phyloP scores from a whole-genome alignment of 1,284 basidiomycete species.

The Sanghuangporus baumii region DNA sequence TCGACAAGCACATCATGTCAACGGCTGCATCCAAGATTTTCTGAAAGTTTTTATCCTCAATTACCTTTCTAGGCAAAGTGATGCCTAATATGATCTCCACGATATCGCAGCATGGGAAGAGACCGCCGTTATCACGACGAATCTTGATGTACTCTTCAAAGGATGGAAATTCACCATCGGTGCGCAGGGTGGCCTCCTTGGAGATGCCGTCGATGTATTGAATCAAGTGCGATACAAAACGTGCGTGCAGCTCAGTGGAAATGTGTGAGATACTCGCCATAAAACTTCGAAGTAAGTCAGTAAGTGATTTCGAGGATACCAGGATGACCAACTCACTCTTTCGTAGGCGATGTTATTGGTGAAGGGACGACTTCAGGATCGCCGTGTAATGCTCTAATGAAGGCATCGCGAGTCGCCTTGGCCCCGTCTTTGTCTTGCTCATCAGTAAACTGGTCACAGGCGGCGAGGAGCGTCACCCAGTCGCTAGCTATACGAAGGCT shows the following conservation, averaged over 20 bases:
- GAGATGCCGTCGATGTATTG: conserved; percentile 51
- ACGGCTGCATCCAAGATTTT: conserved; percentile 51
- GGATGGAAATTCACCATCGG: conserved; percentile 55
- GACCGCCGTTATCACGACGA: conserved; percentile 61
- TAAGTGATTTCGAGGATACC: background rate
- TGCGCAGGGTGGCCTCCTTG: conserved; percentile 54
- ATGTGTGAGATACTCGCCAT: background rate
- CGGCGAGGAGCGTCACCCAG: background rate
- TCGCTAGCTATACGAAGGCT: conserved; percentile 1
- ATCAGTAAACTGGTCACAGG: conserved; percentile 8
- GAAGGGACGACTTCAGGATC: background rate
- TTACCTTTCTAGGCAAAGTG: conserved; percentile 54
- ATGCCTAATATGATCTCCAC: conserved; percentile 54
- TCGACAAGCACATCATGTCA: conserved; percentile 64
- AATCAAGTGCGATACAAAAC: background rate
- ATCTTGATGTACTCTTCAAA: conserved; percentile 47
- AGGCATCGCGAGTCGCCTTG: background rate
- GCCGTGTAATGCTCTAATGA: background rate
- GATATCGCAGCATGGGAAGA: conserved; percentile 56
- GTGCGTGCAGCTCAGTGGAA: background rate
- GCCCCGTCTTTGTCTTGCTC: background rate
- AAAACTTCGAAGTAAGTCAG: background rate
- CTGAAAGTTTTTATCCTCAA: conserved; percentile 48
- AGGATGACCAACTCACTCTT: conserved; percentile 2
- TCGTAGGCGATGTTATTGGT: background rate